Evolutionary conservation across 2,329 filamentous ascomycete species (phyloP), one percentile per base, ranked within the genome.

Genomic region (Cryphonectria nitschkei): DNA sequence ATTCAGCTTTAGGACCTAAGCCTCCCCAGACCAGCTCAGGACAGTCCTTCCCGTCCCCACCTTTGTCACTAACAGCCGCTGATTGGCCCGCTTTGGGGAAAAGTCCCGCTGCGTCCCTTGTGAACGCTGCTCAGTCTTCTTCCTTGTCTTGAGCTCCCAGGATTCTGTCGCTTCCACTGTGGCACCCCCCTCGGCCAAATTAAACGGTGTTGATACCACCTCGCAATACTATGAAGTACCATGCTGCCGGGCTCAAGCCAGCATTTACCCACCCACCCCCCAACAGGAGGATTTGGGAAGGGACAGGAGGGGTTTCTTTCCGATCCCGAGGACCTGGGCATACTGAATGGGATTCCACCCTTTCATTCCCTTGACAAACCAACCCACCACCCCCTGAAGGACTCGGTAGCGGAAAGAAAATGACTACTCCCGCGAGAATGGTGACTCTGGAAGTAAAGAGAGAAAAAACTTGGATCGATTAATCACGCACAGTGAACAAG

Each of bases 121-220:
- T 4, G 13, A 9, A 4, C 39, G 39, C 39, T 13, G 13, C 39
- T 41, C 13, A 19, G 16, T n/a, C 46, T 50, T 22, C 19, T 14
- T 8, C 26, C 26, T 56, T 26, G 29, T 56, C n/a, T 58, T 16
- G 26, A 58, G 16, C 34, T 58, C 29, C 29, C 29, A 58, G 13
- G 29, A 19, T 9, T 13, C 22, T 9, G 26, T 32, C 26, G 7
- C 26, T 29, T 58, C 50, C n/a, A 34, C 54, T 34, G 54, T 58
- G 54, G 54, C 54, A 37, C 56, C 34, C 56, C 29, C 32, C 29
- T 60, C 56, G 56, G 56, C 56, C 56, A 60, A 60, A 60, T 60
- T 29, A 60, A 60, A 60, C 56, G 56, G 56, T 60, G 56, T 29
- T 60, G 56, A 60, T 60, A 37, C 56, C 19, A 60, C 56, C 56